Conservation (phyloP, 176 grass and related monocot species). For the maize (Zea mays) region DNA sequence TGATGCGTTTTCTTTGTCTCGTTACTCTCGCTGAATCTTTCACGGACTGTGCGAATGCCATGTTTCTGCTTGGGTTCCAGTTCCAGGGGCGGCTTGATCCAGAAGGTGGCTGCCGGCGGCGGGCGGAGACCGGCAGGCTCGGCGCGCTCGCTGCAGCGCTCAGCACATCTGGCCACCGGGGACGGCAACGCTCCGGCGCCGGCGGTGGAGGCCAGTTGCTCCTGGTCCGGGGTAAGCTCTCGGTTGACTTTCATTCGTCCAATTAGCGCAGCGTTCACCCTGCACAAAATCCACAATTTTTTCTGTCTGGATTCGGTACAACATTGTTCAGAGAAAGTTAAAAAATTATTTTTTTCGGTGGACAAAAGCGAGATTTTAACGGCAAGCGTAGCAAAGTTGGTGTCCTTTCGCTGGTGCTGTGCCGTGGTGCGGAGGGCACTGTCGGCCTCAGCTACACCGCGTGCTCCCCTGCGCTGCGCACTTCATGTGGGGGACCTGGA, state of each 20-base stretch:
- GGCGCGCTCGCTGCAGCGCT: conserved; percentile 36
- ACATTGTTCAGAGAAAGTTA: conserved; percentile 1
- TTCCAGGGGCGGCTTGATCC: conserved; percentile 66
- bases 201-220: conserved; percentile 53
- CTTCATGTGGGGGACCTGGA: conserved; percentile 34
- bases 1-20: background rate
- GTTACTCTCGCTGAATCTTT: conserved; percentile 5
- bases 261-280: background rate
- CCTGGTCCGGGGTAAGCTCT: conserved; percentile 49
- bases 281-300: background rate
- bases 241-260: conserved; percentile 31
- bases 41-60: background rate
- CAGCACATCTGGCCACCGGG: conserved; percentile 27
- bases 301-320: conserved; percentile 5
- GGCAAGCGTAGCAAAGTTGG: conserved; percentile 9
- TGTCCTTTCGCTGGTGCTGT: conserved; percentile 41
- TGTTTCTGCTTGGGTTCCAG: background rate
- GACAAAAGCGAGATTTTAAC: conserved; percentile 35
- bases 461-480: conserved; percentile 32
- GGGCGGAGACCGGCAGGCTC: conserved; percentile 36
- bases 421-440: conserved; percentile 48
- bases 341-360: conserved; percentile 19
- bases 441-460: conserved; percentile 18
- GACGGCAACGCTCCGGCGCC: conserved; percentile 32
- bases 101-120: conserved; percentile 49